Conservation (phyloP, 2,329 filamentous ascomycete genomes). For the Polytolypa hystricis region DNA sequence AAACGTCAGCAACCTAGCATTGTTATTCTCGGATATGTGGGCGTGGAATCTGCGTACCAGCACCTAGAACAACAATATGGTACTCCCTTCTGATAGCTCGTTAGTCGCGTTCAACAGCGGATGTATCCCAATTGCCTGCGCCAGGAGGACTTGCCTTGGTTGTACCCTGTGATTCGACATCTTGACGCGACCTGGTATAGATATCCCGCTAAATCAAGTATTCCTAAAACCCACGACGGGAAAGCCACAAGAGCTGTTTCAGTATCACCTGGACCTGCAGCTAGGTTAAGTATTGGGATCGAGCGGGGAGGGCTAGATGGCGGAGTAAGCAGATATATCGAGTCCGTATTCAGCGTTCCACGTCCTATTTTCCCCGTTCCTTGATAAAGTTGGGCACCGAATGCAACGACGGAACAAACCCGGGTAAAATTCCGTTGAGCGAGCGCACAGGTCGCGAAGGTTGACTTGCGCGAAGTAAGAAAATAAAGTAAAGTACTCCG, state of each 20-base stretch:
- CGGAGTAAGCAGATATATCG: too few relatives aligned
- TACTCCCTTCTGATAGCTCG: slow-evolving; percentile 55
- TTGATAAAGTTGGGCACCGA: not conserved
- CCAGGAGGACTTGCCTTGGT: slow-evolving; percentile 6
- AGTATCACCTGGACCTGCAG: not conserved
- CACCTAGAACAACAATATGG: slow-evolving; percentile 70
- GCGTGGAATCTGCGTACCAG: slow-evolving; percentile 43
- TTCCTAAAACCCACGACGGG: not conserved
- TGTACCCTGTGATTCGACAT: slow-evolving; percentile 3
- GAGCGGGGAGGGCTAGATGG: not conserved
- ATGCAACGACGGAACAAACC: not conserved
- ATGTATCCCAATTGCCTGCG: not conserved
- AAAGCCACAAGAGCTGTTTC: not conserved
- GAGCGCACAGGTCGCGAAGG: not conserved
- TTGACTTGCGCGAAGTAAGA: not conserved
- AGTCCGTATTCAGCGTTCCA: too few relatives aligned
- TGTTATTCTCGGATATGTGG: slow-evolving; percentile 9
- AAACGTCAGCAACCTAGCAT: not conserved
- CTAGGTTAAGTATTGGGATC: not conserved
- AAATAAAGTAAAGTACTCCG: not conserved
- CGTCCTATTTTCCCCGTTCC: too few relatives aligned
- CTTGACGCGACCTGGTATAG: not conserved
- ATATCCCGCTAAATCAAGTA: not conserved
- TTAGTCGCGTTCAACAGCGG: slow-evolving; percentile 4
- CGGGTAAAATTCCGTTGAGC: not conserved